Evolutionary conservation across 2,329 filamentous ascomycete genomes (phyloP).

Genomic region (Chlorencoelia australis): DNA sequence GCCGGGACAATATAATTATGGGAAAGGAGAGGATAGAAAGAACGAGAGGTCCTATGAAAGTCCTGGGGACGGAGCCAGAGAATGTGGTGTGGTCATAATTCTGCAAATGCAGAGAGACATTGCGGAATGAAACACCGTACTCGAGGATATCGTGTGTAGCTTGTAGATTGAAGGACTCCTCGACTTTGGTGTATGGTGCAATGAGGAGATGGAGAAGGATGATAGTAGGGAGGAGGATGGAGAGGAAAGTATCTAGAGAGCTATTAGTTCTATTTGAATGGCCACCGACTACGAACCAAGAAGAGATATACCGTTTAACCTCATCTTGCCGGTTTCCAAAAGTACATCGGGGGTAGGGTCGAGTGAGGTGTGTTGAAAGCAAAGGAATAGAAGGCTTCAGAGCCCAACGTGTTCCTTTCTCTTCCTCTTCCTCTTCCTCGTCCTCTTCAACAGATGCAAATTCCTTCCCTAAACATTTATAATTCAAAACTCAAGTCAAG

Average conservation of each 20-base stretch:
- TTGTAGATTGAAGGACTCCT: constrained; percentile 97
- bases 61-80: constrained; percentile 82
- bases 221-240: constrained; percentile 49
- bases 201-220: constrained; percentile 60
- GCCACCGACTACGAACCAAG: no score
- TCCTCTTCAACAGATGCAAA: neutral
- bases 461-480: neutral
- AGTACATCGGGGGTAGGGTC: neutral
- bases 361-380: neutral
- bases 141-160: constrained; percentile 81
- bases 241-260: constrained; percentile 39
- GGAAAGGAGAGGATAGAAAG: constrained; percentile 64
- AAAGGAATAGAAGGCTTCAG: neutral
- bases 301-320: constrained; percentile 15
- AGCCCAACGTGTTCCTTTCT: neutral
- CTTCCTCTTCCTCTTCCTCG: neutral
- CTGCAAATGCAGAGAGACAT: constrained; percentile 44
- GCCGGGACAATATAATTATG: constrained; percentile 52
- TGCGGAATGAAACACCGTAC: constrained; percentile 60
- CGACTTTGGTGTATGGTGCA: constrained; percentile 91
- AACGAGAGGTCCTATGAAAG: constrained; percentile 79
- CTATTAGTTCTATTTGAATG: no score
- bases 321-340: constrained; percentile 20
- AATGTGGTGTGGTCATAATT: constrained; percentile 85
- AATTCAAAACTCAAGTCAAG: neutral